phyloP scores from a whole-genome alignment of 2,329 filamentous ascomycete genomes.

The Xylaria sp. region DNA sequence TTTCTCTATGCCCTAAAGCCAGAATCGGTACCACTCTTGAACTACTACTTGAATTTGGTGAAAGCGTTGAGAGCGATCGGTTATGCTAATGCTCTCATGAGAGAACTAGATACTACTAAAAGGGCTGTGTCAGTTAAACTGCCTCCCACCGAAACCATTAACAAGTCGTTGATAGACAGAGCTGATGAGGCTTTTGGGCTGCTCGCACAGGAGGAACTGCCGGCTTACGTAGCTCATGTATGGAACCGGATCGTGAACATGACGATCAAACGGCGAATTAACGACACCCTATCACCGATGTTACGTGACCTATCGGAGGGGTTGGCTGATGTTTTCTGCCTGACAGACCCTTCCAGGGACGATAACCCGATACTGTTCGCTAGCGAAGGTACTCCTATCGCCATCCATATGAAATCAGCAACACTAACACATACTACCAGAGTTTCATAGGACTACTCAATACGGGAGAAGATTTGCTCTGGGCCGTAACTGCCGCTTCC shows the following conservation, averaged over 20 bases:
- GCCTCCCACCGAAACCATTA: slow-evolving; percentile 63
- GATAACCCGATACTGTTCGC: slow-evolving; percentile 84
- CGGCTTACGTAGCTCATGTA: slow-evolving; percentile 75
- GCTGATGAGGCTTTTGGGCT: slow-evolving; percentile 72
- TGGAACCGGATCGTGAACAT: slow-evolving; percentile 76
- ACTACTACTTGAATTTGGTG: slow-evolving; percentile 76
- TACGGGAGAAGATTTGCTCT: slow-evolving; percentile 79
- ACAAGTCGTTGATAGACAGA: slow-evolving; percentile 69
- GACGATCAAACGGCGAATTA: slow-evolving; percentile 74
- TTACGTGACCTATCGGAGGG: slow-evolving; percentile 77
- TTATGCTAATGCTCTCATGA: slow-evolving; percentile 75
- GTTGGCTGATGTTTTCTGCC: slow-evolving; percentile 79
- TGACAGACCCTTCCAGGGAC: slow-evolving; percentile 76
- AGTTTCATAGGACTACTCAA: slow-evolving; percentile 78
- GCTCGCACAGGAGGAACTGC: slow-evolving; percentile 73
- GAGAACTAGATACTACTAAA: slow-evolving; percentile 66
- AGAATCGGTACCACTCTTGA: slow-evolving; percentile 70
- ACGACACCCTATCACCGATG: slow-evolving; percentile 71
- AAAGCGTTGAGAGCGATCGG: slow-evolving; percentile 77
- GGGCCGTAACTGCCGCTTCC: slow-evolving; percentile 80
- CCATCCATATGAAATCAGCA: not conserved
- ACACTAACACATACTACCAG: slow-evolving; percentile 52
- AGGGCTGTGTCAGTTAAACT: slow-evolving; percentile 65
- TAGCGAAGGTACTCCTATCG: slow-evolving; percentile 67
- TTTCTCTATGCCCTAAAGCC: slow-evolving; percentile 71